Percentiles rank a stretch among this genome's conserved stretches.
Evolutionary conservation across 2,329 filamentous ascomycete species (phyloP).

Genomic region (Graphilbum fragrans): DNA sequence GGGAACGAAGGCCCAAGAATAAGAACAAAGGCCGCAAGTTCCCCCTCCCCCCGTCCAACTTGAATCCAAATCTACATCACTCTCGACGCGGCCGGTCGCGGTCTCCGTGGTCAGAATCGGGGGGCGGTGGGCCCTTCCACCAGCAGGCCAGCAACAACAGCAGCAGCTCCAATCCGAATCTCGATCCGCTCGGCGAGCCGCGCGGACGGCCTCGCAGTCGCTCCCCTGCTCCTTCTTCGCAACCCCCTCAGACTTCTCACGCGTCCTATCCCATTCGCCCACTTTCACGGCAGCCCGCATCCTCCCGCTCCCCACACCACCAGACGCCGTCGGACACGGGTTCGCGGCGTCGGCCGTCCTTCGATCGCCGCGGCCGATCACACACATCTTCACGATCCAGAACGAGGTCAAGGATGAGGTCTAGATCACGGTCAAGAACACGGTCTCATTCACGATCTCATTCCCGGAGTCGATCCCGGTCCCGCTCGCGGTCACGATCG

Average conservation of each 20-base stretch:
- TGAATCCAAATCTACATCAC: too few relatives aligned
- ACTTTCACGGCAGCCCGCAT: too few relatives aligned
- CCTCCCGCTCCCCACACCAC: too few relatives aligned
- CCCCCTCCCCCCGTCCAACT: too few relatives aligned
- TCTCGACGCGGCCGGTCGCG: constrained; percentile 15
- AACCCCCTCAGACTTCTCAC: too few relatives aligned
- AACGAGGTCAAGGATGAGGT: not conserved
- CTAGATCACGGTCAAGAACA: not conserved
- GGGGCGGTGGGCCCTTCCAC: not conserved
- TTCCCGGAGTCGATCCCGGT: constrained; percentile 2
- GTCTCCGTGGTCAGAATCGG: constrained; percentile 11
- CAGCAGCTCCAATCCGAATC: constrained; percentile 7
- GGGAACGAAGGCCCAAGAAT: constrained; percentile 5
- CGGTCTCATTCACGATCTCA: not conserved
- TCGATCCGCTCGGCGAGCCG: constrained; percentile 8
- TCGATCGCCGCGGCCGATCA: not conserved
- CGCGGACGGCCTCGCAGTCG: constrained; percentile 12
- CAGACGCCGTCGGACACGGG: too few relatives aligned
- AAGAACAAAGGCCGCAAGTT: constrained; percentile 10
- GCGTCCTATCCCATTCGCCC: too few relatives aligned
- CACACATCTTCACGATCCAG: too few relatives aligned
- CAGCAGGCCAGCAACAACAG: not conserved
- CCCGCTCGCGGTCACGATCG: constrained; percentile 12
- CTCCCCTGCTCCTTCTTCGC: constrained; percentile 1
- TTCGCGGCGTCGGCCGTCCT: too few relatives aligned